Percentiles rank a stretch among this genome's conserved stretches.
phyloP scores from a whole-genome alignment of 2,329 filamentous ascomycete species.

The Claviceps maximensis region DNA sequence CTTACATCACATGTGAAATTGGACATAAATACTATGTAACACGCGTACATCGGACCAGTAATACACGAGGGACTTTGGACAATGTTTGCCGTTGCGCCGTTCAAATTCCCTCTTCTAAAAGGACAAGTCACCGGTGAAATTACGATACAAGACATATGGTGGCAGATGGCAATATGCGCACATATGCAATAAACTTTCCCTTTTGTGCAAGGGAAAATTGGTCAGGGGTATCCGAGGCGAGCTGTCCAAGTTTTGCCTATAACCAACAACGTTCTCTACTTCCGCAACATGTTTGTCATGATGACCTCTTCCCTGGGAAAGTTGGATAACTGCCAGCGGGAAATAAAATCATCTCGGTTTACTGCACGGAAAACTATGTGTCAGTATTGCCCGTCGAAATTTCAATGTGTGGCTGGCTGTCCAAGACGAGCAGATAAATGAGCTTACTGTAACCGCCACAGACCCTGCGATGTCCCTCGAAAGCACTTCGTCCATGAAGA shows the following conservation, averaged over 20 bases:
- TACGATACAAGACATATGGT: no score
- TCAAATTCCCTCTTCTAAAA: no score
- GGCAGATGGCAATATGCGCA: no score
- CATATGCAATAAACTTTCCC: neutral
- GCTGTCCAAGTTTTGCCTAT: neutral
- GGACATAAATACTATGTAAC: no score
- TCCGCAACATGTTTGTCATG: constrained; percentile 19
- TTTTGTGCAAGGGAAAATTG: neutral
- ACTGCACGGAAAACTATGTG: constrained; percentile 31
- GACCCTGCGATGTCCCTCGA: constrained; percentile 73
- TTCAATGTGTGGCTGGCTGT: neutral
- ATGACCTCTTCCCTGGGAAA: constrained; percentile 35
- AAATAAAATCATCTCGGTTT: constrained; percentile 69
- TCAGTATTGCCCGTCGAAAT: neutral
- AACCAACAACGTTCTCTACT: neutral
- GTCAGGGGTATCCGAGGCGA: neutral
- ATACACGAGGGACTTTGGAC: no score
- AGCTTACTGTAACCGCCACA: constrained; percentile 81
- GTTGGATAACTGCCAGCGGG: constrained; percentile 61
- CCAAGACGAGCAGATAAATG: neutral
- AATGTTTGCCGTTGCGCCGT: no score
- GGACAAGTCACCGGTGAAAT: no score
- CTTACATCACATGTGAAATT: no score
- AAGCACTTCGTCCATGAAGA: constrained; percentile 71
- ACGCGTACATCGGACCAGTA: no score